A percentile compares a stretch with the other conserved stretches of the same genome.
These are phyloP conservation scores for Huntiella abstrusa DNA, from an alignment of 2,329 filamentous ascomycete species.

Conservation along the genomic window DNA sequence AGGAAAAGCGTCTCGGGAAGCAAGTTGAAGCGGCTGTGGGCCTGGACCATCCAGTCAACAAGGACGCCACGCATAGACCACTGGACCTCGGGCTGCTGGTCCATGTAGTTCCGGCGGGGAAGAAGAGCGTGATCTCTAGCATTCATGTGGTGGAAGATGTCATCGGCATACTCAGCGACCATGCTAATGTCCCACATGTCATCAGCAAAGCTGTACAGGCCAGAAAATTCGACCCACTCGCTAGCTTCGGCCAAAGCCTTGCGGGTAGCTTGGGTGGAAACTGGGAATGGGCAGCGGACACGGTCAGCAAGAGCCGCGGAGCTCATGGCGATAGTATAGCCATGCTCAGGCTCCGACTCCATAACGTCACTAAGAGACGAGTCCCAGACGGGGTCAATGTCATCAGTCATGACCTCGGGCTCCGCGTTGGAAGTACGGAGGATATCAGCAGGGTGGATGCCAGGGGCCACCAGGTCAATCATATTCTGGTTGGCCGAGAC, in stretches of 20 bases:
- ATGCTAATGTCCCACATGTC: slow-evolving; percentile 96
- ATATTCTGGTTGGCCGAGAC: background rate
- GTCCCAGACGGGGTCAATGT: slow-evolving; percentile 13
- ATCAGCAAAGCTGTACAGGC: slow-evolving; percentile 54
- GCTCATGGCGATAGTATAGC: background rate
- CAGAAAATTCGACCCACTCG: slow-evolving; percentile 46
- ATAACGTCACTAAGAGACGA: slow-evolving; percentile 43
- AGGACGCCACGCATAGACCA: slow-evolving; percentile 97
- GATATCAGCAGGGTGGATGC: background rate
- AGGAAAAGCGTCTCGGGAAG: slow-evolving; percentile 91
- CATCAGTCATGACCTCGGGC: background rate
- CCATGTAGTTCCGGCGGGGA: slow-evolving; percentile 90
- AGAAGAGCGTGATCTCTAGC: slow-evolving; percentile 33
- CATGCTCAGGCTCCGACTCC: slow-evolving; percentile 62
- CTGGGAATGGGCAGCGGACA: slow-evolving; percentile 48
- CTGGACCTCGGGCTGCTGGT: slow-evolving; percentile 87
- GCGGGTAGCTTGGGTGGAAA: slow-evolving; percentile 46
- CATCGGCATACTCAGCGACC: slow-evolving; percentile 91
- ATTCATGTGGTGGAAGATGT: slow-evolving; percentile 50
- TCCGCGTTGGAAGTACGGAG: background rate
- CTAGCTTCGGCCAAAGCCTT: slow-evolving; percentile 53
- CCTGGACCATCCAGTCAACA: slow-evolving; percentile 96
- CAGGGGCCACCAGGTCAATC: slow-evolving; percentile 2
- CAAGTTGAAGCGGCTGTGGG: slow-evolving; percentile 77
- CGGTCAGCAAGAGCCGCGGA: slow-evolving; percentile 16